Base-by-base conservation (phyloP, 2,329 filamentous ascomycete species). In the Alternaria ventricosa region DNA sequence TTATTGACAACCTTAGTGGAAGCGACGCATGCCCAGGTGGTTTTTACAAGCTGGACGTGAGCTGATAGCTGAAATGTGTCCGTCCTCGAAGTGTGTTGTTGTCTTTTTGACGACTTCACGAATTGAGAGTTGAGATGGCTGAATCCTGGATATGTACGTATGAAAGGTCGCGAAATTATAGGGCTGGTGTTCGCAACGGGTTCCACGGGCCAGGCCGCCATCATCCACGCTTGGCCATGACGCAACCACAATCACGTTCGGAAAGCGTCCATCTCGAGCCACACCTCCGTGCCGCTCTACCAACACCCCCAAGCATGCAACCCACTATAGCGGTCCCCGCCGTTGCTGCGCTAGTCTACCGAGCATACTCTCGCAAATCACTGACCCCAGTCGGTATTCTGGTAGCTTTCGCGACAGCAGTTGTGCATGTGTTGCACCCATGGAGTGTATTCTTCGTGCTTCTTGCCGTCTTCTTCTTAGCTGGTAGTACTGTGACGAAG, bases 391-490 rank as follows among this genome's bases (percentile, higher is more conserved):
- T 85, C 7, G 95, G 94, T 64, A 88, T 97, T 71, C 71, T 90
- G 41, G 87, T 88, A 12, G 95, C 95, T 4, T 84, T 85, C 6
- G 73, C 91, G 46, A 97, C 94, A 5, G 94, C 93, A 5, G 79
- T 87, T 49, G 88, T 91, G 11, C 96, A 99, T 79, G 93, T 94
- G 15, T 82, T 94, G n/a, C 94, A 98, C 80, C 95, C 95, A 4
- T 97, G 93, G 90, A 92, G 92, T 64, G 84, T 94, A n/a, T 94
- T 93, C n/a, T 96, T 97, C 81, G 87, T 87, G 27, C 85, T 97
- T 11, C 85, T 98, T 2, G 87, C 87, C 54, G 87, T 94, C 36
- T 98, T 98, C 83, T 98, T 97, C 80, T 83, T 97, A 4, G 89
- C 91, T 5, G 96, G 94, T 2, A 97, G 92, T 1, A 85, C 89